A percentile compares a stretch with the other conserved stretches of the same genome.
Conservation (phyloP, 1,284 basidiomycete species). For the Ganoderma leucocontextum region DNA sequence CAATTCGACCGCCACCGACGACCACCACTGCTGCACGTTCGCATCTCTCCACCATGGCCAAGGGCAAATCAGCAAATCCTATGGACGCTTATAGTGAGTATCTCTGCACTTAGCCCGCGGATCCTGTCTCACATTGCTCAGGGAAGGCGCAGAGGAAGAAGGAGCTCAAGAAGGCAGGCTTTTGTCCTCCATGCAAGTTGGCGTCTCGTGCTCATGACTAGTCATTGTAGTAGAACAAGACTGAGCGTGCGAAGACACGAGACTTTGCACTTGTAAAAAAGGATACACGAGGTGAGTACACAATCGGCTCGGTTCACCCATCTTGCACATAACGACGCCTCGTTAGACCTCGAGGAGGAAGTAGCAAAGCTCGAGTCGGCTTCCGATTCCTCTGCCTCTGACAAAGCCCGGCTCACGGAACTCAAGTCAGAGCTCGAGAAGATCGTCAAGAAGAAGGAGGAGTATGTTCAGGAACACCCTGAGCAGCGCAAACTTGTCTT, state of each 20-base stretch:
- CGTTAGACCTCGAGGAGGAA: conserved; percentile 73
- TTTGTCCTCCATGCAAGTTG: background rate
- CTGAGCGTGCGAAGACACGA: conserved; percentile 77
- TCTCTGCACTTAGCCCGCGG: background rate
- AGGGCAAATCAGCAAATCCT: conserved; percentile 84
- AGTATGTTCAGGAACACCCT: conserved; percentile 91
- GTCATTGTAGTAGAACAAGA: conserved; percentile 82
- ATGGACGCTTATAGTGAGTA: conserved; percentile 83
- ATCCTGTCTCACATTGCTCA: conserved; percentile 40
- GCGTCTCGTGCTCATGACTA: conserved; percentile 17
- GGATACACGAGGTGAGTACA: conserved; percentile 75
- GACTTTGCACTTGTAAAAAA: conserved; percentile 89
- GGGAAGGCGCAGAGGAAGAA: conserved; percentile 90
- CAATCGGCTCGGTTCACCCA: background rate
- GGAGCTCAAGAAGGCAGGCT: conserved; percentile 86
- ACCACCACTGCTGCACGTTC: conserved; percentile 1
- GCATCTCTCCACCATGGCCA: conserved; percentile 64
- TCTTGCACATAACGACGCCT: background rate
- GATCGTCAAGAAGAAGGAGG: conserved; percentile 86
- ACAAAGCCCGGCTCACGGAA: conserved; percentile 64
- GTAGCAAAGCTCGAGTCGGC: conserved; percentile 67
- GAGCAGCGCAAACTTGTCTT: conserved; percentile 86
- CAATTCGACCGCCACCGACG: background rate
- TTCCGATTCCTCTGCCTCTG: conserved; percentile 52
- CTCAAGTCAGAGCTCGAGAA: conserved; percentile 83